Evolutionary conservation across 768 basidiomycete species (phyloP).

Genomic region (Leucocoprinus sp.): DNA sequence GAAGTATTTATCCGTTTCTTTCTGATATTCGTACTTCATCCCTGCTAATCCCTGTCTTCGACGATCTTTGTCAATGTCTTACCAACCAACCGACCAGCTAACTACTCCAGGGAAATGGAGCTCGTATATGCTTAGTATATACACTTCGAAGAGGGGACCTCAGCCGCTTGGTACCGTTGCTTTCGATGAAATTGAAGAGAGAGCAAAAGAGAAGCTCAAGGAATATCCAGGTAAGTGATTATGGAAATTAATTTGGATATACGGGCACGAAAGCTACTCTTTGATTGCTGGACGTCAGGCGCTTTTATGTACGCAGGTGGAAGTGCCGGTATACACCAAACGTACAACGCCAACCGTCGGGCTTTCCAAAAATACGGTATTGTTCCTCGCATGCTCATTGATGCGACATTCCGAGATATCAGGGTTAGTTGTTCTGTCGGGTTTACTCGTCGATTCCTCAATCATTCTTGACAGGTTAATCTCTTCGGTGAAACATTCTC

Average conservation of each 20-base stretch:
- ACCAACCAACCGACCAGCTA: not conserved
- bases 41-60: not conserved
- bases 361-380: constrained; percentile 65
- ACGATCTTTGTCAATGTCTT: not conserved
- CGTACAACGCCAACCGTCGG: constrained; percentile 56
- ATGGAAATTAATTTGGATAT: no score
- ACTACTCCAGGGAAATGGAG: constrained; percentile 26
- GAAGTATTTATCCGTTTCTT: not conserved
- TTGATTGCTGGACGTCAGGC: constrained; percentile 25
- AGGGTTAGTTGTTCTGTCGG: constrained; percentile 33
- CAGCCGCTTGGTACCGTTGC: constrained; percentile 52
- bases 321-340: constrained; percentile 64
- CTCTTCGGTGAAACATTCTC: constrained; percentile 61
- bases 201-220: constrained; percentile 55
- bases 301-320: constrained; percentile 72
- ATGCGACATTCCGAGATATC: constrained; percentile 47
- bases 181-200: constrained; percentile 55
- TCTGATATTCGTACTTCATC: not conserved
- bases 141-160: constrained; percentile 29
- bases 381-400: constrained; percentile 72
- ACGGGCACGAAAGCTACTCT: not conserved
- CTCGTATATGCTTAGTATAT: constrained; percentile 32
- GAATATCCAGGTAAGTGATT: constrained; percentile 39
- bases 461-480: constrained; percentile 40
- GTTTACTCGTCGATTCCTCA: not conserved